Evolutionary conservation across 441 rosid species (phyloP).

Genomic region (Adansonia madagascariensis): DNA sequence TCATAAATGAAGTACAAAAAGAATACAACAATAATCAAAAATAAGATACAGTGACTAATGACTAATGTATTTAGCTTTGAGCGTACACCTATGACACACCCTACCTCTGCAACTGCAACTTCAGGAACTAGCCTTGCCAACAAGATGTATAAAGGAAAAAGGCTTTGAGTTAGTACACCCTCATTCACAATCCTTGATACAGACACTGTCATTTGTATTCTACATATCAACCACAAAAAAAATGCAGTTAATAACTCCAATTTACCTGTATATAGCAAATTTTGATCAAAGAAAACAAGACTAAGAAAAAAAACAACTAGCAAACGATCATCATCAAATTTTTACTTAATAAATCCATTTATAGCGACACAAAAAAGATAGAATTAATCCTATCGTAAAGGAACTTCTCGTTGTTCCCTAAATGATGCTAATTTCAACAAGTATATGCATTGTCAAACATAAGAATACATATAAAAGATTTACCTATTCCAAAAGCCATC

Average conservation of each 20-base stretch:
- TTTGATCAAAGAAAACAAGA: slow-evolving; percentile 24
- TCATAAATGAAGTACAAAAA: slow-evolving; percentile 36
- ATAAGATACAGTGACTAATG: neutral
- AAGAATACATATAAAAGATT: neutral
- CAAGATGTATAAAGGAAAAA: slow-evolving; percentile 76
- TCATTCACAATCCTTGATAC: slow-evolving; percentile 54
- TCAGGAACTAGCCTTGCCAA: slow-evolving; percentile 79
- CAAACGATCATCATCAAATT: neutral
- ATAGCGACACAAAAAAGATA: neutral
- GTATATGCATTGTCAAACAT: slow-evolving; percentile 1
- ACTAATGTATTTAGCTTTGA: slow-evolving; percentile 20
- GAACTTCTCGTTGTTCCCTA: neutral
- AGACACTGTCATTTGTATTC: slow-evolving; percentile 77
- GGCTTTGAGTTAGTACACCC: slow-evolving; percentile 50
- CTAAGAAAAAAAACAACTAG: neutral
- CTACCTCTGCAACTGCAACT: slow-evolving; percentile 65
- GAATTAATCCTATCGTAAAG: neutral
- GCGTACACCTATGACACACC: slow-evolving; percentile 8
- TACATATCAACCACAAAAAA: slow-evolving; percentile 39
- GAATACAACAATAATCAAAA: neutral
- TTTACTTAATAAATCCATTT: slow-evolving; percentile 2
- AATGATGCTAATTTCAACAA: neutral
- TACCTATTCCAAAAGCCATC: neutral
- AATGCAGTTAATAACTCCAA: slow-evolving; percentile 29
- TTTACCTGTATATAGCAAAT: neutral